Evolutionary conservation across 176 grass and related monocot genomes (phyloP).

Genomic region (Musa acuminata): DNA sequence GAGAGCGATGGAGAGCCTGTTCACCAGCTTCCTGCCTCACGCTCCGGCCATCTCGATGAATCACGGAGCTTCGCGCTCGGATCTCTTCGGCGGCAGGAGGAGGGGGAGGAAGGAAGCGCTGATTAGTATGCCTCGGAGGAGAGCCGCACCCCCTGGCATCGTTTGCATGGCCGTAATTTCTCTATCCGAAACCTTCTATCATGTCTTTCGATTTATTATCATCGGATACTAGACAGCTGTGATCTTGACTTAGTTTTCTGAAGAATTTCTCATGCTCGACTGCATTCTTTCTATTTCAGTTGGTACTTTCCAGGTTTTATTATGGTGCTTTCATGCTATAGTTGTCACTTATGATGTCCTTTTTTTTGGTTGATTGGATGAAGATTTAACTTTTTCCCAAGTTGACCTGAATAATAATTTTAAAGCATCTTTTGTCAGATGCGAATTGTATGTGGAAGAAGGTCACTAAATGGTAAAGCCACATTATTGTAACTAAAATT

Average conservation of each 20-base stretch:
- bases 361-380: background rate
- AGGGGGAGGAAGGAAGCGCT: background rate
- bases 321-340: background rate
- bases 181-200: background rate
- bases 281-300: background rate
- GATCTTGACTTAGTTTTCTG: background rate
- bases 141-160: constrained; percentile 25
- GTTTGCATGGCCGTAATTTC: constrained; percentile 77
- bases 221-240: background rate
- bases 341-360: background rate
- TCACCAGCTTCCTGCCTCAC: constrained; percentile 43
- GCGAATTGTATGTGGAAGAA: background rate
- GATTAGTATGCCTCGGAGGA: constrained; percentile 24
- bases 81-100: background rate
- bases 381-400: background rate
- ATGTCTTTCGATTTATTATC: background rate
- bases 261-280: background rate
- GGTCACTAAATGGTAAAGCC: background rate
- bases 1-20: constrained; percentile 49
- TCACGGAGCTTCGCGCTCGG: background rate
- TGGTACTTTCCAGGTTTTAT: too few relatives aligned
- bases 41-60: constrained; percentile 15
- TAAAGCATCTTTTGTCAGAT: background rate
- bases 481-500: background rate
- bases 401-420: background rate